phyloP scores from a whole-genome alignment of 345 rosid genomes.

The Dipteronia sinensis region DNA sequence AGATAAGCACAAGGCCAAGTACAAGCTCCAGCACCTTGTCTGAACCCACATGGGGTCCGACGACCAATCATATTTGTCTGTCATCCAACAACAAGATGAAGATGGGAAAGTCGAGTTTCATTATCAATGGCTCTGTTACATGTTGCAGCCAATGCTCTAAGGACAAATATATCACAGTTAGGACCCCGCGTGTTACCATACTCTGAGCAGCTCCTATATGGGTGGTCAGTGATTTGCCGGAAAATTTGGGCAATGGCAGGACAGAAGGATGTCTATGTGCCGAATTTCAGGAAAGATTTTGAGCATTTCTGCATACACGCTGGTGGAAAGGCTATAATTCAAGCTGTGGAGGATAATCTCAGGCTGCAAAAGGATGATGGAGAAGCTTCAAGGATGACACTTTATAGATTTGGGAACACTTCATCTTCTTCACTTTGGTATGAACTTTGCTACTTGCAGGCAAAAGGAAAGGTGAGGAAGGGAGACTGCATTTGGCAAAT shows the following conservation, averaged over 20 bases:
- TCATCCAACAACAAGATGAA: constrained; percentile 49
- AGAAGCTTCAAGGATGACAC: constrained; percentile 66
- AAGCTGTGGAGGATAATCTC: constrained; percentile 54
- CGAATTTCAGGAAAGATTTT: constrained; percentile 60
- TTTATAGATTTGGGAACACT: constrained; percentile 63
- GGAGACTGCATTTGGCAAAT: constrained; percentile 62
- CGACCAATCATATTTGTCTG: constrained; percentile 44
- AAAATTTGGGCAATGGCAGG: constrained; percentile 25
- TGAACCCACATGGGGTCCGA: constrained; percentile 61
- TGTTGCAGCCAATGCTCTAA: constrained; percentile 52
- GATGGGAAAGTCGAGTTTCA: constrained; percentile 49
- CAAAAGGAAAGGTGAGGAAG: constrained; percentile 54
- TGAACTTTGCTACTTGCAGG: constrained; percentile 64
- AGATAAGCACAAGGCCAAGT: constrained; percentile 42
- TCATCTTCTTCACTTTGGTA: constrained; percentile 78
- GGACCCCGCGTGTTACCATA: constrained; percentile 57
- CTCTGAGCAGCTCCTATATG: constrained; percentile 50
- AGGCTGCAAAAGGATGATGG: constrained; percentile 56
- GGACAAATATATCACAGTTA: constrained; percentile 47
- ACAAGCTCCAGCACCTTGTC: constrained; percentile 58
- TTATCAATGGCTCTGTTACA: constrained; percentile 48
- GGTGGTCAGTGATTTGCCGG: constrained; percentile 31
- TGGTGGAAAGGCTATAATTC: constrained; percentile 58
- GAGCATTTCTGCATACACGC: constrained; percentile 71
- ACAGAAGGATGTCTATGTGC: constrained; percentile 34